Evolutionary conservation across 345 rosid species (phyloP).

Genomic region (Conringia planisiliqua): DNA sequence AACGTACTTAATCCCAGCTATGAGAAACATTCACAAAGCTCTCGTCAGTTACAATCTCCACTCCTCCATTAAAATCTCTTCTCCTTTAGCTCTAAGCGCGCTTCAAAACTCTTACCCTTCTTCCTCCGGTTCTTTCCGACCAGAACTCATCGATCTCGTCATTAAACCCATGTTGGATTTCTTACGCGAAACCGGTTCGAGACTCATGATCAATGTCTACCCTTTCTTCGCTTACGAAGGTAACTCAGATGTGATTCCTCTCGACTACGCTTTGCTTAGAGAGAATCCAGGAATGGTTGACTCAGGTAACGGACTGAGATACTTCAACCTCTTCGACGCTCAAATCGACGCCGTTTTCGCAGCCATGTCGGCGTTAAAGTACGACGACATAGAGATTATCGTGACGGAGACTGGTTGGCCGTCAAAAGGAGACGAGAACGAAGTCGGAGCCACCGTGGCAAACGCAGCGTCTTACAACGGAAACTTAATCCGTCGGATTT

Average conservation of each 20-base stretch:
- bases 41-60: conserved; percentile 56
- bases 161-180: conserved; percentile 77
- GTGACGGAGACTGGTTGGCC: conserved; percentile 99
- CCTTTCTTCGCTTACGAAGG: conserved; percentile 94
- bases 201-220: conserved; percentile 86
- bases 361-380: conserved; percentile 74
- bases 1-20: conserved; percentile 63
- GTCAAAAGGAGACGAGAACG: conserved; percentile 73
- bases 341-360: conserved; percentile 98
- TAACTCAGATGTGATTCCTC: conserved; percentile 83
- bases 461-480: conserved; percentile 94
- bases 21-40: conserved; percentile 83
- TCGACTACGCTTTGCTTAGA: conserved; percentile 81
- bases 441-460: conserved; percentile 59
- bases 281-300: conserved; percentile 94
- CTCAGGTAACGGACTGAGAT: conserved; percentile 71
- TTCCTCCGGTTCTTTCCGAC: conserved; percentile 84
- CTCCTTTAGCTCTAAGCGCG: conserved; percentile 86
- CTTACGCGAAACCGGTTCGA: conserved; percentile 86
- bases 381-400: conserved; percentile 58
- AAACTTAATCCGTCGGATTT: conserved; percentile 69
- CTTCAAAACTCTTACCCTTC: conserved; percentile 82
- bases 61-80: conserved; percentile 65
- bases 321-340: conserved; percentile 88
- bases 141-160: conserved; percentile 66